Evolutionary conservation across 2,329 filamentous ascomycete species (phyloP), one percentile per base, ranked within the genome.

Genomic region (Calonectria hawksworthii): DNA sequence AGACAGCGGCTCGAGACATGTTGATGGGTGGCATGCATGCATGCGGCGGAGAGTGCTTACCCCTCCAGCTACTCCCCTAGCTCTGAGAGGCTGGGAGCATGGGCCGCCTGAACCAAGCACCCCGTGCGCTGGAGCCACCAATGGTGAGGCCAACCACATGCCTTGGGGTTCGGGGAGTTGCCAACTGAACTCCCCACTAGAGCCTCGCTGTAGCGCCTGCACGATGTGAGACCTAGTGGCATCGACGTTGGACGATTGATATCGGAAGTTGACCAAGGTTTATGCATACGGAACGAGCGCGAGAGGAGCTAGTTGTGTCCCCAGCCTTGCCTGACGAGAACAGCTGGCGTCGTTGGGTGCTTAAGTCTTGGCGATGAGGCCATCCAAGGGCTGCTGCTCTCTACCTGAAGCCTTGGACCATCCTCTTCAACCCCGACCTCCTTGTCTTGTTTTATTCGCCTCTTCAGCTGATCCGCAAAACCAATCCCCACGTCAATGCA

Each of bases 141-240:
- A 56, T 47, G 51, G 11, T 14, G 28, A 38, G 11, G 54, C 21
- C 21, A 59, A 38, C 21, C 32, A 36, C 56, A 41, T 41, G 56
- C 38, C 23, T 30, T 18, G 32, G 18, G 14, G 32, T 44, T 34
- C 68, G 68, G 68, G 68, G 68, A 65, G 68, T 52, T 66, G 34
- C n/a, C 47, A 18, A 18, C 18, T 54, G 59, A 54, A 65, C 68
- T 70, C 68, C 68, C 68, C 68, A 51, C 26, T 34, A 21, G 56
- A 63, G 56, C 34, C 26, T 41, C 34, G 21, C 54, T 13, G 13
- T 41, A 26, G 34, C n/a, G 56, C 34, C 14, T 41, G 38, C 26
- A 23, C 23, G 38, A 26, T n/a, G 56, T 41, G 36, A 38, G 56
- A 41, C 56, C 23, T 63, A 41, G 34, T 61, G n/a, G 52, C 30